Evolutionary conservation across 2,329 filamentous ascomycete genomes (phyloP), one percentile per base, ranked within the genome.

Genomic region (Chaetomium olivaceum): DNA sequence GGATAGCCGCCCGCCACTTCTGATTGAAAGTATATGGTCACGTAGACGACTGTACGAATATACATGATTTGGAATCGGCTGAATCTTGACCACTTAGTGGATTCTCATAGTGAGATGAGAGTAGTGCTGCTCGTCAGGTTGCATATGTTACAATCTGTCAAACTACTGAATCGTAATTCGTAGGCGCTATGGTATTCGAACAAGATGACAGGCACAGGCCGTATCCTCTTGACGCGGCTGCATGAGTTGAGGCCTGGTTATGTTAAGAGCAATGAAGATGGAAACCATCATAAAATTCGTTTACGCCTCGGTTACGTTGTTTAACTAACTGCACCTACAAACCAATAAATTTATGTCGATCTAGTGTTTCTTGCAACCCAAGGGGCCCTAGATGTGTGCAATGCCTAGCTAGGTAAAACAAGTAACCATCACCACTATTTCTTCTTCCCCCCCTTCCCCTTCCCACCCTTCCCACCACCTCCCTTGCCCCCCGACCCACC

Each of bases 401-500:
- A n/a, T n/a, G n/a, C 16, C 51, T 19, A 54, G 5, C 50, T 21
- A 33, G 14, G 9, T 9, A 8, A 7, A 12, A 2, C n/a, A n/a
- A n/a, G n/a, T n/a, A n/a, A n/a, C n/a, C n/a, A 33, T 21, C 5
- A 12, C 2, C 46, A 21, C 11, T 59, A 65, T 60, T 66, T 70
- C 54, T 65, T 65, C 54, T 69, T 70, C 51, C 70, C 63, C 1
- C 59, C 58, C 58, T 62, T 62, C 11, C 57, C 61, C 55, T 64
- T 60, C 43, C 54, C 57, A 1, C 63, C 58, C 48, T 63, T 62
- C 58, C 62, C 63, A 4, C 58, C 36, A 39, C 36, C 36, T 19
- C 36, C 73, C 43, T 78, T 77, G 1, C 85, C 87, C 6, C 87
- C 87, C 16, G 84, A 81, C 81, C 33, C 58, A 21, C 58, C 52